Base-by-base conservation (phyloP, 129 eudicot species). In the Arctium lappa region DNA sequence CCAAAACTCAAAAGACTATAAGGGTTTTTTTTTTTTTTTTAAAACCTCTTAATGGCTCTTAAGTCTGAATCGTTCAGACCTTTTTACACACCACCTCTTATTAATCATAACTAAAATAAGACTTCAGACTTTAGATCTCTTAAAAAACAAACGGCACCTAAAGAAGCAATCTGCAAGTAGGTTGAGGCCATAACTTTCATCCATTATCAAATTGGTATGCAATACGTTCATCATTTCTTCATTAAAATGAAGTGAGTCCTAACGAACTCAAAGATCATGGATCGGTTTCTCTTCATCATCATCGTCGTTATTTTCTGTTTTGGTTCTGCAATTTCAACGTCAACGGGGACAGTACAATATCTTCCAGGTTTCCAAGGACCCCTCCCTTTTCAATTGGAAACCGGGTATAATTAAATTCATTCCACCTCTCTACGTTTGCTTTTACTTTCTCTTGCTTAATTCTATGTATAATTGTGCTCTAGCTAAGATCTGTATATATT, bases 311-410 rank as follows among this genome's bases (percentile, higher is more conserved):
- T 12, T 48, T 39, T 3, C 16, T 71, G 50, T 39, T 50, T n/a
- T 0, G 2, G 73, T 56, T 22, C 2, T 8, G 18, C 46, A 15
- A 63, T 12, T 1, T 29, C 34, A 50, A 76, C 22, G 4, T 50
- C 66, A 76, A 8, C 0, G 13, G 30, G 11, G 13, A 48, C 31
- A 34, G 60, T 86, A 60, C 18, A 81, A 74, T 77, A 22, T 77
- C 86, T 86, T 77, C 89, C 89, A 16, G 89, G 89, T 3, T 86
- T 86, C 22, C 76, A 81, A 39, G 89, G 89, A 30, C 83, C 76
- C 5, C 89, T 86, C 22, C 89, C 89, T 76, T 86, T 86, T 33
- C 27, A 73, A 7, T 80, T 86, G 1, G 86, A 86, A 72, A 86
- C 89, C 11, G 89, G 89, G 86, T 85, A 46, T 4, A 13, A 1